Conservation (phyloP, 768 basidiomycete species). For the Pleurotus tuoliensis region DNA sequence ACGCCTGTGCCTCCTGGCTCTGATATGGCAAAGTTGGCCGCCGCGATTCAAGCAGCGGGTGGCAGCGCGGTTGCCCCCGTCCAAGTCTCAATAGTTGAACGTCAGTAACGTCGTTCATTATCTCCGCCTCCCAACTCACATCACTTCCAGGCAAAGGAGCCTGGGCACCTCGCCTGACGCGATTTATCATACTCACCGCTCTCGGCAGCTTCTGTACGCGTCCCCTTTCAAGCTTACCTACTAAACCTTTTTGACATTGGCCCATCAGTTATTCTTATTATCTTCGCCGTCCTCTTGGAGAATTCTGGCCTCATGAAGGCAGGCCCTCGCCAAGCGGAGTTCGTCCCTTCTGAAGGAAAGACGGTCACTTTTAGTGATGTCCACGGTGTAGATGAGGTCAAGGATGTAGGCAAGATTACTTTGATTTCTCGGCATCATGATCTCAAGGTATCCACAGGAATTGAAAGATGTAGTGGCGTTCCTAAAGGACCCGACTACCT, state of each 20-base stretch:
- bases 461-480: conserved; percentile 94
- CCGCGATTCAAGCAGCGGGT: conserved; percentile 39
- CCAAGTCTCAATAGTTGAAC: conserved; percentile 78
- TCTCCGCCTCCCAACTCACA: not conserved
- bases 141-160: conserved; percentile 57
- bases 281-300: conserved; percentile 87
- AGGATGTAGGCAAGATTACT: conserved; percentile 55
- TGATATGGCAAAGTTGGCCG: conserved; percentile 38
- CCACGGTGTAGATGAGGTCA: conserved; percentile 96
- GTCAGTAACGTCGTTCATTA: conserved; percentile 37
- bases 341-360: conserved; percentile 78
- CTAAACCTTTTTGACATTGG: not conserved
- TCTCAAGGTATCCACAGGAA: conserved; percentile 48
- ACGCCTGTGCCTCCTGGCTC: conserved; percentile 21
- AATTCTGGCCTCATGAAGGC: conserved; percentile 92
- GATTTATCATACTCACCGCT: conserved; percentile 53
- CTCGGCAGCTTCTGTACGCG: conserved; percentile 66
- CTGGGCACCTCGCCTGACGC: conserved; percentile 57
- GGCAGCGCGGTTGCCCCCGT: conserved; percentile 55
- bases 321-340: conserved; percentile 75
- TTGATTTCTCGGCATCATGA: not conserved
- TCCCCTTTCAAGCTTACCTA: conserved; percentile 1
- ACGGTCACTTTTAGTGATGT: conserved; percentile 91
- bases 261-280: conserved; percentile 68
- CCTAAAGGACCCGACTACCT: conserved; percentile 87